phyloP scores from a whole-genome alignment of 2,329 filamentous ascomycete genomes.

The Aphanoascus verrucosus region DNA sequence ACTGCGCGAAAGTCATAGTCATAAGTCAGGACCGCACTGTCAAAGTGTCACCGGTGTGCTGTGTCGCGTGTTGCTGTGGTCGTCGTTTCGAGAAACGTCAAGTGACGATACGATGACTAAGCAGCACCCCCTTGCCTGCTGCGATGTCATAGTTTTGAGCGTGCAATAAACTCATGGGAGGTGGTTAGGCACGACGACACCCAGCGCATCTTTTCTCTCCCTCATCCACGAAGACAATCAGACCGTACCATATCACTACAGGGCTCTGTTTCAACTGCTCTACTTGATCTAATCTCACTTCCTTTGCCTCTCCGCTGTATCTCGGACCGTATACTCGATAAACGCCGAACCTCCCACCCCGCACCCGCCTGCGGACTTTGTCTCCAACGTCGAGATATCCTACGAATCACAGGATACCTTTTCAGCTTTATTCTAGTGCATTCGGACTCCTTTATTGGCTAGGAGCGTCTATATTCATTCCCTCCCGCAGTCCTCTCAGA shows the following conservation, averaged over 20 bases:
- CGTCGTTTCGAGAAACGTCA: background rate
- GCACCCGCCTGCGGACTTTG: background rate
- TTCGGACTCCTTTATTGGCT: background rate
- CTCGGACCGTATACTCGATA: background rate
- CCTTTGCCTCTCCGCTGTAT: background rate
- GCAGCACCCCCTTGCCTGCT: background rate
- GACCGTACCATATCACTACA: background rate
- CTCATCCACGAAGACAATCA: background rate
- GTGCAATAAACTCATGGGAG: background rate
- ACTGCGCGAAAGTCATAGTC: background rate
- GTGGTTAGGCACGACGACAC: background rate
- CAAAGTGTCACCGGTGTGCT: too few relatives aligned
- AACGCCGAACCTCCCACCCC: conserved; percentile 1
- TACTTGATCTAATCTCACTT: background rate
- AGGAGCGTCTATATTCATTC: background rate
- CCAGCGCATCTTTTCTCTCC: background rate
- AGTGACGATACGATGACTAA: background rate
- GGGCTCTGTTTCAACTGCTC: background rate
- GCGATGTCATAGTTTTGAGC: background rate
- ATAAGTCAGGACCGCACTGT: too few relatives aligned
- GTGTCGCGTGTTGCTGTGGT: too few relatives aligned
- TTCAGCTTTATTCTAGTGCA: background rate
- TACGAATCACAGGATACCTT: background rate
- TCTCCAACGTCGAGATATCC: background rate
- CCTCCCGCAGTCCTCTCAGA: background rate